Conservation (phyloP, 805 yeast genomes). For the Myxozyma neotropica region DNA sequence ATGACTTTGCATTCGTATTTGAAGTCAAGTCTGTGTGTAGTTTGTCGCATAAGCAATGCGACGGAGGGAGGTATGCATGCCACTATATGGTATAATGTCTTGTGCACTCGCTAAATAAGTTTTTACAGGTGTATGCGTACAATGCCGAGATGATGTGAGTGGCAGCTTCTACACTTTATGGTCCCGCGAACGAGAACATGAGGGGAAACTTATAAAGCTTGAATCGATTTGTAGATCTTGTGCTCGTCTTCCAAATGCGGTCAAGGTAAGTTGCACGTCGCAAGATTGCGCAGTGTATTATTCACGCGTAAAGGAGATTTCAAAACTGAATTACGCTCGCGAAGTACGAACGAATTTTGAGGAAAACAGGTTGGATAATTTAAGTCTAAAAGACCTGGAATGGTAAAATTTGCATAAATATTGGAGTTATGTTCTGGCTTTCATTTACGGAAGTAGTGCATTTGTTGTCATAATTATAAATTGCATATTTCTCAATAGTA, state of each 20-base stretch:
- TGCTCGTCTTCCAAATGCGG: constrained; percentile 39
- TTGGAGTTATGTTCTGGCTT: not conserved
- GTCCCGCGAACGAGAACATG: constrained; percentile 23
- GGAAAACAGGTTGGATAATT: not conserved
- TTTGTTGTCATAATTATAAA: no score
- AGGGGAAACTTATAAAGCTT: constrained; percentile 32
- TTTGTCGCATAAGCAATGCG: constrained; percentile 13
- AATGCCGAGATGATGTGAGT: constrained; percentile 19
- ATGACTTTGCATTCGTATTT: constrained; percentile 24
- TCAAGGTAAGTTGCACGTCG: constrained; percentile 54
- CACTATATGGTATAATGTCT: constrained; percentile 1
- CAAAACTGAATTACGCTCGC: constrained; percentile 6
- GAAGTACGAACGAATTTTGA: not conserved
- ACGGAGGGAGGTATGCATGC: constrained; percentile 15
- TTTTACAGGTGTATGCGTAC: constrained; percentile 29
- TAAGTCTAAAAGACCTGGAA: not conserved
- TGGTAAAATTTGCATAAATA: not conserved
- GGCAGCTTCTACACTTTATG: constrained; percentile 25
- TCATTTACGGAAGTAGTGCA: no score
- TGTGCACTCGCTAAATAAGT: not conserved
- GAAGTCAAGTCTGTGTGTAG: constrained; percentile 28
- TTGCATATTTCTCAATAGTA: not conserved
- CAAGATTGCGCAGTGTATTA: constrained; percentile 68
- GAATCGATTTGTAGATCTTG: constrained; percentile 41
- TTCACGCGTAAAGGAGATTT: constrained; percentile 50